Evolutionary conservation across 768 basidiomycete genomes (phyloP), one percentile per base, ranked within the genome.

Genomic region (Russula earlei): DNA sequence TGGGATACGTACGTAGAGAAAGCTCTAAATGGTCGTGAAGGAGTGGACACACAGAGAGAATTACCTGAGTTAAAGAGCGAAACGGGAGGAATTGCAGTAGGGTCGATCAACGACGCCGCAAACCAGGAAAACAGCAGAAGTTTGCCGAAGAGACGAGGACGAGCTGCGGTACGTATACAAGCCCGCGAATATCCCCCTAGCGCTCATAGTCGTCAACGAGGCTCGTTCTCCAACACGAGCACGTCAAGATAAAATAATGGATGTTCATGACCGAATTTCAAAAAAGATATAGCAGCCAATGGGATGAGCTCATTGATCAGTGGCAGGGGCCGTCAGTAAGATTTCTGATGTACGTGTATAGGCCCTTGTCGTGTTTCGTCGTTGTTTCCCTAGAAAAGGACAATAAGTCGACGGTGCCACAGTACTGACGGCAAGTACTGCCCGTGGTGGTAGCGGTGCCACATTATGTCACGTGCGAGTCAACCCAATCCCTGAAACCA

Each of bases 81-180:
- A 17, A 19, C 17, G 2, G 24, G 44, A 25, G 22, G n/a, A n/a
- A 49, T 4, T 15, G 27, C 22, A 41, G 6, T 31, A 19, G 22
- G 47, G 57, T 58, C 57, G 57, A 54, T 58, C 57, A 0, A 58
- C 57, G 52, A 58, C 57, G 57, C 57, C 57, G 44, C 57, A 44
- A 24, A 49, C 47, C 40, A 31, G 52, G 52, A 27, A 49, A 38
- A 44, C 46, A 36, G 38, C 20, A 54, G 46, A 38, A 36, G 52
- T 17, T 22, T 49, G 36, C 19, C 34, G 34, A 44, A 5, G 8
- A 46, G 14, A 20, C 12, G 19, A 49, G 40, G 42, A 15, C 34
- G 27, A 29, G 10, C 33, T 46, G 15, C 29, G n/a, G 36, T 54
- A 58, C 57, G 54, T 58, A 58, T 58, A 58, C 20, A 19, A 34